A percentile compares a stretch with the other conserved stretches of the same genome.
Conservation (phyloP, 2,329 filamentous ascomycete species). For the Clarireedia homoeocarpa region DNA sequence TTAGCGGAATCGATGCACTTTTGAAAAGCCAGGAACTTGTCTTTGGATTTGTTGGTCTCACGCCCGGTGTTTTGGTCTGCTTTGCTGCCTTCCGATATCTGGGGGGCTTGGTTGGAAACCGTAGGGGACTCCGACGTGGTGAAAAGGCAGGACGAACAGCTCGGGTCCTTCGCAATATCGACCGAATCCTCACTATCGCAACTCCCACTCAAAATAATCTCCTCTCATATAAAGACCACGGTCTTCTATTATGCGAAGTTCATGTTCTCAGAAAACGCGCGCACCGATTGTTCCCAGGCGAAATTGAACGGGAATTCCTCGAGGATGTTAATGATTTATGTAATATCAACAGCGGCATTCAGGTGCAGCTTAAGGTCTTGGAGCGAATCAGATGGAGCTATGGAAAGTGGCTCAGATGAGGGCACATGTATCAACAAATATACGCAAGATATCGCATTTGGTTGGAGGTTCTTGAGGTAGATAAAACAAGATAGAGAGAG, state of each 20-base stretch:
- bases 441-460: not conserved
- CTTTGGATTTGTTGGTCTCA: slow-evolving; percentile 94
- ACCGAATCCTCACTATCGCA: slow-evolving; percentile 66
- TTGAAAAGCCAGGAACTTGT: slow-evolving; percentile 95
- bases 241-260: slow-evolving; percentile 80
- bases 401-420: slow-evolving; percentile 56
- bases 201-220: slow-evolving; percentile 64
- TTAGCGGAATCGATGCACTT: slow-evolving; percentile 89
- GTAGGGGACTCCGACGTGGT: slow-evolving; percentile 58
- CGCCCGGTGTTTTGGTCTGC: slow-evolving; percentile 83
- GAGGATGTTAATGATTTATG: slow-evolving; percentile 83
- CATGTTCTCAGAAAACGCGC: slow-evolving; percentile 71
- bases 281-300: slow-evolving; percentile 58
- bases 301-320: slow-evolving; percentile 75
- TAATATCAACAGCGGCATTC: slow-evolving; percentile 69
- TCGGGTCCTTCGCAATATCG: slow-evolving; percentile 77
- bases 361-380: slow-evolving; percentile 69
- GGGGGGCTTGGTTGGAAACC: slow-evolving; percentile 58
- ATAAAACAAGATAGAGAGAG: no score
- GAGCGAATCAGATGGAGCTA: slow-evolving; percentile 89
- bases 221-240: slow-evolving; percentile 87
- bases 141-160: slow-evolving; percentile 63
- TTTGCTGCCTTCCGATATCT: slow-evolving; percentile 69
- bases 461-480: no score
- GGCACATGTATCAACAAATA: not conserved